phyloP scores from a whole-genome alignment of 2,329 filamentous ascomycete species.

The Dissoconium aciculare region DNA sequence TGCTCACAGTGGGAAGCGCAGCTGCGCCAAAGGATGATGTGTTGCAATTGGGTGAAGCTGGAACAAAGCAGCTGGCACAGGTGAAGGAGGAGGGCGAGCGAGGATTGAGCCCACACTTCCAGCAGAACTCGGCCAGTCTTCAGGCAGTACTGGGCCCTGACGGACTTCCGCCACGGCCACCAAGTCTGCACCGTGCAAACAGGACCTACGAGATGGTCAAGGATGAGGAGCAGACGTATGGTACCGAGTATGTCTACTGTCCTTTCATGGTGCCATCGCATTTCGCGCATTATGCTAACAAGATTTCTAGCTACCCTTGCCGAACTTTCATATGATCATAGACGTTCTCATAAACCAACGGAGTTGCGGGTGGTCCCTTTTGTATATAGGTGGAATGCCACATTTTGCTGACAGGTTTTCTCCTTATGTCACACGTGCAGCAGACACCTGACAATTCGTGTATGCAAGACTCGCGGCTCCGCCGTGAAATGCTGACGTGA shows the following conservation, averaged over 20 bases:
- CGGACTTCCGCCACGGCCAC: slow-evolving; percentile 76
- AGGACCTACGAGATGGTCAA: slow-evolving; percentile 56
- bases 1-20: slow-evolving; percentile 73
- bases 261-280: not conserved
- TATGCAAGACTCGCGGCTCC: no score
- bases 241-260: slow-evolving; percentile 22
- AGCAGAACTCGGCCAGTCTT: slow-evolving; percentile 43
- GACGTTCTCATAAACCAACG: slow-evolving; percentile 1
- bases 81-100: slow-evolving; percentile 61
- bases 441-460: no score
- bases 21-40: slow-evolving; percentile 65
- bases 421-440: no score
- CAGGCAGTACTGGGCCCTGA: slow-evolving; percentile 53
- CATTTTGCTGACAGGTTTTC: not conserved
- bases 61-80: slow-evolving; percentile 58
- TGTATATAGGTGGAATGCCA: slow-evolving; percentile 8
- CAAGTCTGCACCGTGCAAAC: slow-evolving; percentile 48
- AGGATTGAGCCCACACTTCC: slow-evolving; percentile 58
- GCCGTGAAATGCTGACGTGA: no score
- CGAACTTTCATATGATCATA: slow-evolving; percentile 26
- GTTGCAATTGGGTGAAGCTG: slow-evolving; percentile 57
- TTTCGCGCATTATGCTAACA: slow-evolving; percentile 11
- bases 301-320: slow-evolving; percentile 29
- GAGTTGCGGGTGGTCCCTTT: slow-evolving; percentile 3
- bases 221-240: slow-evolving; percentile 60